phyloP scores from a whole-genome alignment of 1,284 basidiomycete genomes.

The Salmacisia buchloeana region DNA sequence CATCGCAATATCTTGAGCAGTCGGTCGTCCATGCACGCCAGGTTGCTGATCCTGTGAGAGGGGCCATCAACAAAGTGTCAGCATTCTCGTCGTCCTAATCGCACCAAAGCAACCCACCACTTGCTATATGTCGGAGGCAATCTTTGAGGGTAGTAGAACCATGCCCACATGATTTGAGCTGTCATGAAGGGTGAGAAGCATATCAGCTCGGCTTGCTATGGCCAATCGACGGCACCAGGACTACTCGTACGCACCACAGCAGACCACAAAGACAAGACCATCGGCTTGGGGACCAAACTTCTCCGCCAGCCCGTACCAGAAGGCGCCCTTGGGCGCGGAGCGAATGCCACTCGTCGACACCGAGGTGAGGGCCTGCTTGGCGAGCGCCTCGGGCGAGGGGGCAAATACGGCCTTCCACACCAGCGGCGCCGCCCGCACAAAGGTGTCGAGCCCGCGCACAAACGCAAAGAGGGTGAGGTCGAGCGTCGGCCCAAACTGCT shows the following conservation, averaged over 20 bases:
- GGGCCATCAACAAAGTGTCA: neutral
- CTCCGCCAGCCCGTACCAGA: neutral
- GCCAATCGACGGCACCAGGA: too few relatives aligned
- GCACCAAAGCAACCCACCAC: constrained; percentile 43
- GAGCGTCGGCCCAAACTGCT: constrained; percentile 43
- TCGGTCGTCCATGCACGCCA: constrained; percentile 50
- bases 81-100: too few relatives aligned
- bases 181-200: neutral
- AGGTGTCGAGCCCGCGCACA: constrained; percentile 49
- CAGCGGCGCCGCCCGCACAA: constrained; percentile 29
- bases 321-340: neutral
- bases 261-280: constrained; percentile 38
- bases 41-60: constrained; percentile 24
- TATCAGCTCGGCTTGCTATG: too few relatives aligned
- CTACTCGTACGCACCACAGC: constrained; percentile 25
- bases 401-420: constrained; percentile 6
- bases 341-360: neutral
- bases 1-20: constrained; percentile 43
- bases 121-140: constrained; percentile 46
- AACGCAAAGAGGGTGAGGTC: constrained; percentile 52
- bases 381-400: neutral
- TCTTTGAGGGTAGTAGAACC: constrained; percentile 48
- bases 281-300: constrained; percentile 26
- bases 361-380: neutral
- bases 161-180: constrained; percentile 44